These are phyloP conservation scores for Oryza glaberrima DNA, from an alignment of 176 grass and related monocot genomes.

Conservation along the genomic window DNA sequence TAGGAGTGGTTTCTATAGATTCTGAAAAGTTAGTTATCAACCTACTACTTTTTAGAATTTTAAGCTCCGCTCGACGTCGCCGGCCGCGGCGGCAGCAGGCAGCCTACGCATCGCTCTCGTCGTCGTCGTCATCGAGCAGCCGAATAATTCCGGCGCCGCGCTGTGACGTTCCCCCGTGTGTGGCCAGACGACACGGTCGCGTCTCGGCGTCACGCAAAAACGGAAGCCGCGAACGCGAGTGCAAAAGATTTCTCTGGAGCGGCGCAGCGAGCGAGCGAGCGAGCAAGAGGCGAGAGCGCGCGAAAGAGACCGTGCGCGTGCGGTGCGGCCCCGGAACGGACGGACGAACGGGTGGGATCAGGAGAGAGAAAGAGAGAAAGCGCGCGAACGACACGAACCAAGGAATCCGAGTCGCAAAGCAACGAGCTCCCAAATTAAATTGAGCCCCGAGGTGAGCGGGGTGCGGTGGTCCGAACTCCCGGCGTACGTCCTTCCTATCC, in stretches of 20 bases:
- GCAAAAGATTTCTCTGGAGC: not conserved
- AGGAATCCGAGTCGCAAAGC: not conserved
- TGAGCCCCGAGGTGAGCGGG: conserved; percentile 19
- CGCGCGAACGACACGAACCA: not conserved
- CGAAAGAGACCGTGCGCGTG: not conserved
- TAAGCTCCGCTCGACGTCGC: not conserved
- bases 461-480: not conserved
- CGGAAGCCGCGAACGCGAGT: not conserved
- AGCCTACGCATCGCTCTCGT: not conserved
- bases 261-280: not conserved
- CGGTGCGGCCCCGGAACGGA: not conserved
- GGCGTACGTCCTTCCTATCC: not conserved
- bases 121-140: not conserved
- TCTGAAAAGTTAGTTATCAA: too few species aligned
- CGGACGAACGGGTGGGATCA: not conserved
- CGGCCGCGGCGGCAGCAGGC: not conserved
- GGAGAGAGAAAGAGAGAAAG: not conserved
- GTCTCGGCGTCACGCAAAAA: not conserved
- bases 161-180: not conserved
- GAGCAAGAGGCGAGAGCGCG: not conserved
- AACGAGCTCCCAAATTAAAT: not conserved
- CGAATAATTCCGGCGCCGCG: not conserved
- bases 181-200: not conserved
- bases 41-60: too few species aligned
- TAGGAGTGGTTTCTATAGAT: too few species aligned